phyloP scores from a whole-genome alignment of 345 rosid species.

The Salix udensis region DNA sequence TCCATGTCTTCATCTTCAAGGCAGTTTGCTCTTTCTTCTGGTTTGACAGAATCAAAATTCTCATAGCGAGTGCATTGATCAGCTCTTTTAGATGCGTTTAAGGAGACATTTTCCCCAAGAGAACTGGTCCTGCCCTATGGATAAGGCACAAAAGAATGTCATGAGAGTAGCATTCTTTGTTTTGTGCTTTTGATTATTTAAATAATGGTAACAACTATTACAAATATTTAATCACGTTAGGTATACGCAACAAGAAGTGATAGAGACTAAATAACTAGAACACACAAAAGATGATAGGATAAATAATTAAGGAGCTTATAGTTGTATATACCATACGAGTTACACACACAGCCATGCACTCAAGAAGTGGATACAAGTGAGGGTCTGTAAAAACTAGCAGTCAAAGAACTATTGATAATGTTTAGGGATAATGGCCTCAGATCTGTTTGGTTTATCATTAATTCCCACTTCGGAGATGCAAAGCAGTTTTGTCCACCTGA shows the following conservation, averaged over 20 bases:
- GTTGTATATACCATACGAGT: too few relatives aligned
- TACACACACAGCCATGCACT: too few relatives aligned
- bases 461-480: not conserved
- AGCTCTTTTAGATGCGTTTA: constrained; percentile 33
- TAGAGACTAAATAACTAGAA: not conserved
- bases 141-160: constrained; percentile 17
- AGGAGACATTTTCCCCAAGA: constrained; percentile 59
- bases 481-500: not conserved
- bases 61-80: constrained; percentile 29
- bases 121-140: constrained; percentile 57
- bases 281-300: not conserved
- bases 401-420: not conserved
- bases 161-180: not conserved
- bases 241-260: not conserved
- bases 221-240: not conserved
- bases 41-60: constrained; percentile 19
- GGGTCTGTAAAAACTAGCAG: too few relatives aligned
- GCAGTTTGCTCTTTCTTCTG: constrained; percentile 34
- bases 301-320: not conserved
- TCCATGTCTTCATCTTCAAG: constrained; percentile 72
- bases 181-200: not conserved
- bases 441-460: not conserved
- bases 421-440: not conserved
- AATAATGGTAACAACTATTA: not conserved
- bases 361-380: too few relatives aligned